Evolutionary conservation across 2,329 filamentous ascomycete genomes (phyloP).

Genomic region (Zymoseptoria crescenta): DNA sequence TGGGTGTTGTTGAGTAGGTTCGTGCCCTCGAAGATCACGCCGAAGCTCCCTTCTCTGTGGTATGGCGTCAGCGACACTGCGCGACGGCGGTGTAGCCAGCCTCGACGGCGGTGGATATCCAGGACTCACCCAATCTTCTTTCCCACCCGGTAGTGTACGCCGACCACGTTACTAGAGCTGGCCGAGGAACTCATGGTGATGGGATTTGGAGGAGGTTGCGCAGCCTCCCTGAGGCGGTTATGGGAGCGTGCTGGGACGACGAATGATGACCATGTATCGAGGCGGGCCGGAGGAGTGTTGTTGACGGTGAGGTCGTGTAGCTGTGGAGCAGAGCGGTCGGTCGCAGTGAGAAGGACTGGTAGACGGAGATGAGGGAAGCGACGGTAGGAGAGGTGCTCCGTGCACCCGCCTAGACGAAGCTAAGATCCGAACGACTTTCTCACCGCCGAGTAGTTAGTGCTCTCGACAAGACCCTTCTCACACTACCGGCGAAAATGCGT

Average conservation of each 20-base stretch:
- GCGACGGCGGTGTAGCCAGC: not conserved
- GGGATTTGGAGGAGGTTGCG: not conserved
- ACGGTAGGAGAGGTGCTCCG: not conserved
- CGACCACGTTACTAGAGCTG: conserved; percentile 75
- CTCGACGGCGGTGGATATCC: conserved; percentile 7
- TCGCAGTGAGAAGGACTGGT: not conserved
- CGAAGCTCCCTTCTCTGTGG: conserved; percentile 75
- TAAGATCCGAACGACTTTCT: too few relatives aligned
- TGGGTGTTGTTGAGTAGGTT: conserved; percentile 98
- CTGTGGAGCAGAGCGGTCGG: not conserved
- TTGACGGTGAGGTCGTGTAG: not conserved
- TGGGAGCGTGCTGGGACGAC: not conserved
- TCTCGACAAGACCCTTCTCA: too few relatives aligned
- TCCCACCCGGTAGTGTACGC: conserved; percentile 95
- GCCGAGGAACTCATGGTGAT: not conserved
- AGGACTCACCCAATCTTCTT: conserved; percentile 76
- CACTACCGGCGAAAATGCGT: too few relatives aligned
- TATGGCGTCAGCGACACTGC: conserved; percentile 1
- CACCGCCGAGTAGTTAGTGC: too few relatives aligned
- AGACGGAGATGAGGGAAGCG: not conserved
- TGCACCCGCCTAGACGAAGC: too few relatives aligned
- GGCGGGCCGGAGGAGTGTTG: not conserved
- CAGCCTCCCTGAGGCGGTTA: not conserved
- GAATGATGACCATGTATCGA: not conserved
- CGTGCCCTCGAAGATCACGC: conserved; percentile 97